These are phyloP conservation scores for Trichosporon ovoides DNA, from an alignment of 1,284 basidiomycete species.

Conservation along the genomic window DNA sequence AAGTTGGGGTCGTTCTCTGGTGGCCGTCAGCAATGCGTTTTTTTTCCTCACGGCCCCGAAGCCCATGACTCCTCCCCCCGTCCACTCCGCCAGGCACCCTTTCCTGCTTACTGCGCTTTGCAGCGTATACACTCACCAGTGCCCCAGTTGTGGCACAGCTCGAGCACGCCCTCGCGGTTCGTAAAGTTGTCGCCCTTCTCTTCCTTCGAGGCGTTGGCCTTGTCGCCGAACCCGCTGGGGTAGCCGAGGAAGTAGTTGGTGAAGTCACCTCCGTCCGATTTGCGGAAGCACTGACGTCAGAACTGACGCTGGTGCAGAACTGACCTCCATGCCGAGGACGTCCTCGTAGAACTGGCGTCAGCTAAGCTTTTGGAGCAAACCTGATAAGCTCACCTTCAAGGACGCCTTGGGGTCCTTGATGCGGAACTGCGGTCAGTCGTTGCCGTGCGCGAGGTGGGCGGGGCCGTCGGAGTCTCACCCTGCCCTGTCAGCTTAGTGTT, in stretches of 20 bases:
- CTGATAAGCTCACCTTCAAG: conserved; percentile 12
- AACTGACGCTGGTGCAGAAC: background rate
- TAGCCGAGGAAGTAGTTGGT: conserved; percentile 48
- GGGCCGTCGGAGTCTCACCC: background rate
- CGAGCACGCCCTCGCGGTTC: conserved; percentile 57
- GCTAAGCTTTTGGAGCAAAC: background rate
- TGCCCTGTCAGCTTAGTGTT: background rate
- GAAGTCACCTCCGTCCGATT: conserved; percentile 45
- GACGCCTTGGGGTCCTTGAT: conserved; percentile 81
- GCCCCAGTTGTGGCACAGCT: conserved; percentile 84
- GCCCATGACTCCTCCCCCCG: background rate
- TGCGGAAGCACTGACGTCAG: conserved; percentile 32
- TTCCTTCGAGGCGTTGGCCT: conserved; percentile 31
- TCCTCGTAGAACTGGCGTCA: conserved; percentile 61
- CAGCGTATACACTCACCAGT: conserved; percentile 53
- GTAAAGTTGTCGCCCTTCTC: conserved; percentile 42
- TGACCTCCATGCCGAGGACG: conserved; percentile 74
- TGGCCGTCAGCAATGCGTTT: background rate
- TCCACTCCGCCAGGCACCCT: background rate
- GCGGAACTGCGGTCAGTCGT: conserved; percentile 65
- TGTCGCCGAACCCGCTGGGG: conserved; percentile 36
- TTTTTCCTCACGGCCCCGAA: background rate
- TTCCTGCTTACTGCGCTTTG: background rate
- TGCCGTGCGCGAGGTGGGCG: background rate
- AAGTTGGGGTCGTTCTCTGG: conserved; percentile 64